Percentiles rank a stretch among this genome's conserved stretches.
Conservation (phyloP, 2,329 filamentous ascomycete species). For the Sporothrix humicola region DNA sequence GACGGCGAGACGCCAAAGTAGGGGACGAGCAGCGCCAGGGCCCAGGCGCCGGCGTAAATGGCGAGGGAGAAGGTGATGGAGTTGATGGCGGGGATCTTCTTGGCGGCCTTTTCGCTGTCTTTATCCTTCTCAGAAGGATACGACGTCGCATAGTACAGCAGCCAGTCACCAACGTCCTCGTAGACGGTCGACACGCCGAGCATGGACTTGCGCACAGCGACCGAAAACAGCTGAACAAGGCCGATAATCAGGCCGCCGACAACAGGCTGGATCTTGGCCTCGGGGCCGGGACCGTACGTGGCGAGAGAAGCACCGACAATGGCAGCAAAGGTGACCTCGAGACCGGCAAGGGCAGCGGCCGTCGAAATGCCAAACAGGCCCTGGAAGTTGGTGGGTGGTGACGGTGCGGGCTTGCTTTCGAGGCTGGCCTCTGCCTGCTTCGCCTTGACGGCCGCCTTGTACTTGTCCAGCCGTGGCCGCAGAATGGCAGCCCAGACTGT, state of each 20-base stretch:
- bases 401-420: too few species aligned
- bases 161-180: conserved; percentile 63
- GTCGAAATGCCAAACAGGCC: conserved; percentile 51
- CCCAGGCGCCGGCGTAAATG: conserved; percentile 45
- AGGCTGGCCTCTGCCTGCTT: conserved; percentile 13
- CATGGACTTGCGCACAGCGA: conserved; percentile 58
- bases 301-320: conserved; percentile 49
- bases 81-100: conserved; percentile 42
- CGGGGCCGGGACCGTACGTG: conserved; percentile 42
- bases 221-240: conserved; percentile 61
- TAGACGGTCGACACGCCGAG: conserved; percentile 67
- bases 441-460: not conserved
- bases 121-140: not conserved
- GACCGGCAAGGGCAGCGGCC: conserved; percentile 47
- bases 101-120: not conserved
- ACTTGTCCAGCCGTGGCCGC: conserved; percentile 41
- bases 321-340: conserved; percentile 52
- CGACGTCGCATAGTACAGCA: conserved; percentile 46
- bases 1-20: conserved; percentile 29
- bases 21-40: conserved; percentile 22
- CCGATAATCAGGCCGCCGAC: conserved; percentile 66
- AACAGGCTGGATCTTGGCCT: conserved; percentile 51
- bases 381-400: conserved; percentile 45
- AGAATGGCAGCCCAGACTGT: conserved; percentile 57
- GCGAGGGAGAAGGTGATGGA: conserved; percentile 36